Evolutionary conservation across 1,284 basidiomycete genomes (phyloP).

Genomic region (Leccinum variabile): DNA sequence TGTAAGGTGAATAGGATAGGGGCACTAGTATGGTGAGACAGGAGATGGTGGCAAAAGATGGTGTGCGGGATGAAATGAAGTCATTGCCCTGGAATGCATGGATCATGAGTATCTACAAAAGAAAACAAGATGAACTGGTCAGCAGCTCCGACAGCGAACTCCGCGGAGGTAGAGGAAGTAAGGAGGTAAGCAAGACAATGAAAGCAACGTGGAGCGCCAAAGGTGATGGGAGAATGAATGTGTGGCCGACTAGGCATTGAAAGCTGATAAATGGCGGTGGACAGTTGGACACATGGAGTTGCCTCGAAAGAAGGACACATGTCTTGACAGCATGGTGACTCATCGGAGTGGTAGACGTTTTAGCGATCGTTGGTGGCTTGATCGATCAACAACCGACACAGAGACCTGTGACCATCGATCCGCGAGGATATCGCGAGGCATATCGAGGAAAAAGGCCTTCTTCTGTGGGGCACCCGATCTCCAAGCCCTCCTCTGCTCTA

Average conservation of each 20-base stretch:
- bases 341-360: background rate
- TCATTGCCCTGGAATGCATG: slow-evolving; percentile 5
- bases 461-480: background rate
- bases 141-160: background rate
- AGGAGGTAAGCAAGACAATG: slow-evolving; percentile 1
- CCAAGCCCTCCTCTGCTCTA: background rate
- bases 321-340: slow-evolving; percentile 3
- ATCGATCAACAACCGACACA: slow-evolving; percentile 11
- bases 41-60: slow-evolving; percentile 11
- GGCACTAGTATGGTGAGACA: slow-evolving; percentile 10
- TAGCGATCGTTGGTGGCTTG: slow-evolving; percentile 3
- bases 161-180: background rate
- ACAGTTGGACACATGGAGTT: background rate
- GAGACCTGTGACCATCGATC: slow-evolving; percentile 11
- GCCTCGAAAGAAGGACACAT: background rate
- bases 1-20: slow-evolving; percentile 3
- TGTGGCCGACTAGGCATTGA: background rate
- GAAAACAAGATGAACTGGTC: background rate
- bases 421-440: slow-evolving; percentile 20
- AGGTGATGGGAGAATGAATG: background rate
- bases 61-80: slow-evolving; percentile 6
- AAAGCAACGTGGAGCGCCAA: background rate
- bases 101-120: slow-evolving; percentile 19
- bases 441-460: slow-evolving; percentile 6
- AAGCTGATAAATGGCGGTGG: background rate